These are phyloP conservation scores for Oryza meridionalis DNA, from an alignment of 176 grass and related monocot species.

Conservation along the genomic window DNA sequence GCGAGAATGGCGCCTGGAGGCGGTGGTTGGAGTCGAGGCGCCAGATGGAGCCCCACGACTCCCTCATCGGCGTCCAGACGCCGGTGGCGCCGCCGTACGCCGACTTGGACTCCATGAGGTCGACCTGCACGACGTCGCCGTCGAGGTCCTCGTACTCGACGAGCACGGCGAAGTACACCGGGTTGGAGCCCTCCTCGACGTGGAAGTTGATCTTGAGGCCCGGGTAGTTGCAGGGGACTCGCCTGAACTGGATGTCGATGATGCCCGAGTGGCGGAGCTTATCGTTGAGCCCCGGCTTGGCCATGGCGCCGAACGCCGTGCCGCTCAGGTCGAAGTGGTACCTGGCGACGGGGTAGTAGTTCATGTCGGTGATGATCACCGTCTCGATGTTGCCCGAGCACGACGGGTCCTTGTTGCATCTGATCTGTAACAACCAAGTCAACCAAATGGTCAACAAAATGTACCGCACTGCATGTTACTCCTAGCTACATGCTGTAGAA, in stretches of 20 bases:
- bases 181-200: constrained; percentile 72
- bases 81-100: constrained; percentile 28
- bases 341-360: constrained; percentile 54
- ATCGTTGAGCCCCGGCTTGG: constrained; percentile 44
- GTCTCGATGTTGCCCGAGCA: constrained; percentile 72
- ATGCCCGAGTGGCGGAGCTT: constrained; percentile 66
- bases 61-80: constrained; percentile 56
- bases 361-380: constrained; percentile 68
- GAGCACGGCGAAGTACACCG: constrained; percentile 62
- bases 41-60: constrained; percentile 70
- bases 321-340: constrained; percentile 74
- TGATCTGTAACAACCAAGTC: constrained; percentile 31
- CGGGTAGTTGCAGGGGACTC: constrained; percentile 56
- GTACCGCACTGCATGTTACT: background rate
- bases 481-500: too few species aligned
- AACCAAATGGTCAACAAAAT: constrained; percentile 5
- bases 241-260: constrained; percentile 59
- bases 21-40: constrained; percentile 47
- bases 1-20: constrained; percentile 58
- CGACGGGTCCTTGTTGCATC: constrained; percentile 30
- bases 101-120: constrained; percentile 57
- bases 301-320: constrained; percentile 63
- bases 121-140: constrained; percentile 59
- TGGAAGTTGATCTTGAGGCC: constrained; percentile 58
- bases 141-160: constrained; percentile 65